Conservation (phyloP, 2,329 filamentous ascomycete species). For the Pseudopithomyces chartarum region DNA sequence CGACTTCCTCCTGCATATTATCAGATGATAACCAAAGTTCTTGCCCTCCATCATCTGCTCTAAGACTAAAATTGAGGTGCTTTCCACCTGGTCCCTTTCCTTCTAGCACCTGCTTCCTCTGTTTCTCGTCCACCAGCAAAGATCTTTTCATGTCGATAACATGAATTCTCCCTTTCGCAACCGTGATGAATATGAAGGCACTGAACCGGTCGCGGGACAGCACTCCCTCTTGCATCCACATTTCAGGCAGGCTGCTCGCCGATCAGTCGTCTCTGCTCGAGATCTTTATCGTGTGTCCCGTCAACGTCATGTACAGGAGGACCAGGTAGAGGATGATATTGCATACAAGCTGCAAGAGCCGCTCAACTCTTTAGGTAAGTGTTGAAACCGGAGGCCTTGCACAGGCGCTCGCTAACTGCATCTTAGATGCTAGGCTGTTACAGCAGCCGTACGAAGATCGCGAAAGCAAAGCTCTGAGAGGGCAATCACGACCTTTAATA, state of each 20-base stretch:
- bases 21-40: conserved; percentile 4
- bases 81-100: neutral
- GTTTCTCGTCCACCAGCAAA: neutral
- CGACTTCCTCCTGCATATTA: conserved; percentile 24
- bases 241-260: conserved; percentile 13
- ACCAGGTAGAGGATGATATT: conserved; percentile 31
- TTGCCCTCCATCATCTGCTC: neutral
- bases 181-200: conserved; percentile 10
- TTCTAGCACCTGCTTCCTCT: neutral
- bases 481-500: conserved; percentile 46
- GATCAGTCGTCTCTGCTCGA: conserved; percentile 14
- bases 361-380: conserved; percentile 57
- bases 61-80: neutral
- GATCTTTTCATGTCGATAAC: neutral
- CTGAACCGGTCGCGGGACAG: conserved; percentile 10
- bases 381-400: neutral
- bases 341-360: conserved; percentile 5
- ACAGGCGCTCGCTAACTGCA: neutral
- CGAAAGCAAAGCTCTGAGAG: conserved; percentile 40
- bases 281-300: conserved; percentile 32
- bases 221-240: conserved; percentile 21
- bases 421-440: conserved; percentile 43
- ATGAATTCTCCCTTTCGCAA: conserved; percentile 26
- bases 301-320: conserved; percentile 24
- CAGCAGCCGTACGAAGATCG: conserved; percentile 38